Base-by-base conservation (phyloP, 2,329 filamentous ascomycete species). In the Aspergillus spinulosporus region DNA sequence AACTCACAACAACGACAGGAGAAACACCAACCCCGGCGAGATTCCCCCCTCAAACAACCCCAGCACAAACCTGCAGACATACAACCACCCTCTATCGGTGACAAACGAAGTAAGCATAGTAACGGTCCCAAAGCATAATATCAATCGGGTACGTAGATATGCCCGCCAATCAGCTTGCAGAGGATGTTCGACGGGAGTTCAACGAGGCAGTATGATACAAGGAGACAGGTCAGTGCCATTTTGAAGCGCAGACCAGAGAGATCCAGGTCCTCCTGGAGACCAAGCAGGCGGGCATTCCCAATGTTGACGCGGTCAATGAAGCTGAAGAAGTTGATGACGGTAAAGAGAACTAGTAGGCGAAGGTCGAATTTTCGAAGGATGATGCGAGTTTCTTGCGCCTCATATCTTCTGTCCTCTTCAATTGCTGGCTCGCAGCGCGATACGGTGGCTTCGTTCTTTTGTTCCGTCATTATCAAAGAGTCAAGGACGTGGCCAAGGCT, bases 281-380 rank as follows among this genome's bases (percentile, higher is more conserved):
- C 65, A 15, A 64, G 66, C 12, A 74, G 66, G 29, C 68, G 69
- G 12, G 73, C 72, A 59, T 75, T 74, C 32, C 73, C 72, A 43
- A 75, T 73, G 47, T 75, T 76, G 15, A 64, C 65, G 39, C 73
- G 52, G 36, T 66, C 63, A 21, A 66, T 53, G 48, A 65, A 64
- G 31, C 60, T 59, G 49, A 57, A 53, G 4, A 73, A 67, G 46
- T 74, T 73, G 12, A 74, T 59, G 26, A 74, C 46, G 1, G 70
- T 53, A 32, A 74, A 64, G n/a, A 73, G 56, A 1, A 68, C 66
- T 6, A 74, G 64, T 4, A 74, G 64, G 7, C 68, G 62, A 21
- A 62, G 62, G 46, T 74, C 72, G 1, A 74, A 67, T 46, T 73
- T 73, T 31, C 64, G 55, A 36, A 75, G 58, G 12, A 76, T 69